Evolutionary conservation across 768 basidiomycete genomes (phyloP), one percentile per base, ranked within the genome.

Genomic region (Hygrophoropsis aurantiaca): DNA sequence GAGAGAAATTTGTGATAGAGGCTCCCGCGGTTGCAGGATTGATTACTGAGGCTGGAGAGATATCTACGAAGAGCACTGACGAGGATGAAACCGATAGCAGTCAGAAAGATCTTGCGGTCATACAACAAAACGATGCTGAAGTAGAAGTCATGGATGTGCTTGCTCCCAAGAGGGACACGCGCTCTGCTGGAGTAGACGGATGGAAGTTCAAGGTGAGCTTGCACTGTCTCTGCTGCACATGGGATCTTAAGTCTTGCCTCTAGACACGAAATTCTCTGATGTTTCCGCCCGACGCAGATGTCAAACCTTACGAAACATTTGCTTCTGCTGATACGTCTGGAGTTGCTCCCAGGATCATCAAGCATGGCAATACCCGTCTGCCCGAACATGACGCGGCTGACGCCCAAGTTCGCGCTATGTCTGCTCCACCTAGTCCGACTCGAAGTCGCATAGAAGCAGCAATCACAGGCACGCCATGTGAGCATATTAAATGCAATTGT

Each of bases 181-280:
- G 89, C 13, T 51, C 76, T 27, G 86, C 87, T 32, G 80, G 81
- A 5, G 87, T 90, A 27, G 86, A 90, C 58, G 85, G 78, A 3
- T 91, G 87, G 90, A 81, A 79, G 50, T 91, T 91, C 74, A 90
- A 84, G 77, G 85, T 84, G 56, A 30, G 67, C 18, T 24, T 46
- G 26, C 34, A 33, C 27, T 20, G 3, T 32, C 23, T 46, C 42
- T 38, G n/a, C 33, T 43, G 34, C 37, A 23, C 19, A 48, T 40
- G 21, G 24, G 23, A 34, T 45, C 7, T 42, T 41, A 16, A 35
- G 23, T 19, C 21, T 37, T n/a, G 42, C 46, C 33, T 18, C 3
- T 56, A 97, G 94, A 79, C 91, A 21, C 84, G 97, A 48, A 99
- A 99, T 68, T 84, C 90, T 3, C 74, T 99, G 44, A 97, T 97